Evolutionary conservation across 2,329 filamentous ascomycete genomes (phyloP).

Genomic region (Cordyceps javanica): DNA sequence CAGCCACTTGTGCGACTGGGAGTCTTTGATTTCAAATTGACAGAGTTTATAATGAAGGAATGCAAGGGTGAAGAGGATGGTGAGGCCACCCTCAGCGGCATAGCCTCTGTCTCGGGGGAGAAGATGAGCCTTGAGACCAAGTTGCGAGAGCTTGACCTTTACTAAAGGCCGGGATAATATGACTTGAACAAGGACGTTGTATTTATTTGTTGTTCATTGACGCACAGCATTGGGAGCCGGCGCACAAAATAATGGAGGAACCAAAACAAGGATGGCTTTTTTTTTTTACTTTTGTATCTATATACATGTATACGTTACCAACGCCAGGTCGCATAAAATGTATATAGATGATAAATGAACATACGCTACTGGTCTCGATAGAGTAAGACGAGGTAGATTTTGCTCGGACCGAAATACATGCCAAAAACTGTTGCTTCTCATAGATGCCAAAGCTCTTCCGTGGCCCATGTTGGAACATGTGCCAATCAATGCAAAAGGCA

Average conservation of each 20-base stretch:
- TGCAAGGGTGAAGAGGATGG: constrained; percentile 13
- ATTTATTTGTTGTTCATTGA: not conserved
- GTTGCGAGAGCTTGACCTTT: constrained; percentile 30
- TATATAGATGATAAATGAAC: not conserved
- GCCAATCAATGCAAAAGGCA: too few relatives aligned
- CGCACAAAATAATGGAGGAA: not conserved
- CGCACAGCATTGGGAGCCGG: constrained; percentile 9
- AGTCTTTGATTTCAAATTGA: constrained; percentile 22
- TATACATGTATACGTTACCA: not conserved
- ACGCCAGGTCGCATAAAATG: not conserved
- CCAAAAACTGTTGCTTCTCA: too few relatives aligned
- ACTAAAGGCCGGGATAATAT: constrained; percentile 17
- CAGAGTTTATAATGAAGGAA: constrained; percentile 19
- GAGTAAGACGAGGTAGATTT: too few relatives aligned
- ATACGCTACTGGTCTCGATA: too few relatives aligned
- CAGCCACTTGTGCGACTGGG: constrained; percentile 27
- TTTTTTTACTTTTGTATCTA: not conserved
- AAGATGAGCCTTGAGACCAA: constrained; percentile 22
- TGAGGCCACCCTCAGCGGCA: constrained; percentile 23
- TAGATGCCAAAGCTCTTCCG: too few relatives aligned
- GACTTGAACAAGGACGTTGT: not conserved
- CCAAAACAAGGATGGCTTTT: not conserved
- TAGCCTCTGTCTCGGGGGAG: constrained; percentile 20
- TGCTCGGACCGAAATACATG: too few relatives aligned
- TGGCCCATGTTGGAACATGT: too few relatives aligned